Evolutionary conservation across 73 alveolate species (phyloP), one percentile per base, ranked within the genome.

Genomic region (Paraurostyla sp.): DNA sequence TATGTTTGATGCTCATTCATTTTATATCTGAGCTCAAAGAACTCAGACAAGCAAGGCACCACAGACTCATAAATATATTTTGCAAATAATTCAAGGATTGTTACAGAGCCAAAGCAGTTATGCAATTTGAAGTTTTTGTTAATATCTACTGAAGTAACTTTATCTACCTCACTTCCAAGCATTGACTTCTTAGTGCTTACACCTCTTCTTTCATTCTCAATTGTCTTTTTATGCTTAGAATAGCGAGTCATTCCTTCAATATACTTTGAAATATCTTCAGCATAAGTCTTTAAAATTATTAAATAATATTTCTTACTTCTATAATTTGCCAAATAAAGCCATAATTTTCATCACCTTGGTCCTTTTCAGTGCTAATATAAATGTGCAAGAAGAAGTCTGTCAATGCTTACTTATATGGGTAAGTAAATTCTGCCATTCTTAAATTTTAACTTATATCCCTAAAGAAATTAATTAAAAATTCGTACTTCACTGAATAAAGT

Each of bases 281-380:
- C 16, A 11, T 38, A 65, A 18, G 41, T 13, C 69, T 52, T 6
- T 52, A 52, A 13, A 13, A 52, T 9, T 6, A 52, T 52, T 52
- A 13, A 13, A 13, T 52, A 13, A 20, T 18, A 13, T 22, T 20
- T 0, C 38, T 48, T 45, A 71, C 30, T 35, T 88, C 83, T 0
- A 88, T 46, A 46, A 88, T 35, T 35, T 60, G 56, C 76, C 91
- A 84, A 42, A 90, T 41, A 18, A 0, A 43, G 6, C 42, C 76
- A 7, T 16, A 57, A 49, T 58, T 40, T 16, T 82, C 92, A 32
- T 52, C 68, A 15, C 83, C 48, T 13, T 50, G 42, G 30, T 80
- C 91, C 45, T 90, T 90, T 59, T 90, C 95, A 27, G 76, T 90
- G 42, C 81, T 83, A 0, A 90, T 59, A 48, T 80, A 69, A 41